These are phyloP conservation scores for Fusarium gaditjirri DNA, from an alignment of 2,329 filamentous ascomycete species.

Conservation along the genomic window DNA sequence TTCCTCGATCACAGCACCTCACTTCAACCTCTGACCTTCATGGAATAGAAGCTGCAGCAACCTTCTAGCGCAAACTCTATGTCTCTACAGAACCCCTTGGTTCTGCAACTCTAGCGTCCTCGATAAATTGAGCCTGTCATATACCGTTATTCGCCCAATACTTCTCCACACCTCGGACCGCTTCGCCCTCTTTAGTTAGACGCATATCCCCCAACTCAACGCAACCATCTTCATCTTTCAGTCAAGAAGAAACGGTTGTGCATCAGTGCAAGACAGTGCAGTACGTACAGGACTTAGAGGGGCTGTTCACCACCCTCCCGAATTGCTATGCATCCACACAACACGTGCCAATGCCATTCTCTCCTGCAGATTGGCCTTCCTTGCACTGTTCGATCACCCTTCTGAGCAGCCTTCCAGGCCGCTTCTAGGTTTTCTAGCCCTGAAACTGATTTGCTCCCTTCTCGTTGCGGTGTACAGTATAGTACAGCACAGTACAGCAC, in stretches of 20 bases:
- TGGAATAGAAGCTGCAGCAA: conserved; percentile 27
- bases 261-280: neutral
- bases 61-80: conserved; percentile 44
- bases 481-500: neutral
- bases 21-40: neutral
- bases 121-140: conserved; percentile 19
- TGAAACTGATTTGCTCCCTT: neutral
- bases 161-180: neutral
- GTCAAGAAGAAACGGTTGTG: conserved; percentile 1
- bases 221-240: neutral
- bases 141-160: neutral
- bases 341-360: conserved; percentile 18
- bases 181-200: neutral
- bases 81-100: conserved; percentile 14
- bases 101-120: neutral
- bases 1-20: conserved; percentile 10
- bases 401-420: conserved; percentile 16
- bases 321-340: conserved; percentile 11
- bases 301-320: neutral
- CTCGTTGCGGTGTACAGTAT: conserved; percentile 16
- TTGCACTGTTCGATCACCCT: conserved; percentile 31
- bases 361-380: conserved; percentile 27
- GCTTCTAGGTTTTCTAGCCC: conserved; percentile 35
- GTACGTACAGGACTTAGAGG: neutral
- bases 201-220: neutral